Conservation (phyloP, 2,329 filamentous ascomycete genomes). For the Didymosphaeria variabile region DNA sequence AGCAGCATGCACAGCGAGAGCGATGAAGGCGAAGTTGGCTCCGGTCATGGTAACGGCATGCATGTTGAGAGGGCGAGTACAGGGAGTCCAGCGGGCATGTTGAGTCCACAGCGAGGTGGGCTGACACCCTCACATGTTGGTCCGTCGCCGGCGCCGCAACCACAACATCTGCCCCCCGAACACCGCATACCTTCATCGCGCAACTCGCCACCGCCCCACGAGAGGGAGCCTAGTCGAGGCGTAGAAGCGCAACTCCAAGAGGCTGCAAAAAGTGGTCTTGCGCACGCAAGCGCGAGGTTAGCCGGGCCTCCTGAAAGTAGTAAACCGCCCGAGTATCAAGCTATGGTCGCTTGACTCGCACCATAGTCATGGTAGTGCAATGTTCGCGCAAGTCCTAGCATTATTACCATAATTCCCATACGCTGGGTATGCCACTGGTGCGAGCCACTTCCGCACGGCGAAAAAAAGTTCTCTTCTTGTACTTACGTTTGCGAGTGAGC, state of each 20-base stretch:
- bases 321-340: slow-evolving; percentile 34
- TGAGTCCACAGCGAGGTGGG: slow-evolving; percentile 36
- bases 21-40: slow-evolving; percentile 27
- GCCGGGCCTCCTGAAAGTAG: slow-evolving; percentile 20
- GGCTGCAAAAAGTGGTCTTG: slow-evolving; percentile 45
- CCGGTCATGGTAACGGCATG: slow-evolving; percentile 19
- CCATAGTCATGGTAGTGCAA: neutral
- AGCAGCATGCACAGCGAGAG: slow-evolving; percentile 45
- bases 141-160: slow-evolving; percentile 15
- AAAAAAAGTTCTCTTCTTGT: neutral
- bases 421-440: neutral
- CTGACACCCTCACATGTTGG: slow-evolving; percentile 30
- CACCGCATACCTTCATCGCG: slow-evolving; percentile 30
- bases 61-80: slow-evolving; percentile 40
- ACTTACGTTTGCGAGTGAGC: neutral
- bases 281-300: slow-evolving; percentile 36
- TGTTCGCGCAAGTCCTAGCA: neutral
- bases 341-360: slow-evolving; percentile 35
- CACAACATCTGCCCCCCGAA: slow-evolving; percentile 16
- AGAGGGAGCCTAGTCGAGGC: slow-evolving; percentile 29
- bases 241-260: slow-evolving; percentile 45
- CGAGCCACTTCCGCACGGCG: neutral
- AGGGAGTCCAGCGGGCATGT: slow-evolving; percentile 36
- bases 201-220: slow-evolving; percentile 30
- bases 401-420: neutral